Percentiles rank a stretch among this genome's conserved stretches.
Evolutionary conservation across 805 yeast genomes (phyloP).

Genomic region (Lipomyces starkeyi): DNA sequence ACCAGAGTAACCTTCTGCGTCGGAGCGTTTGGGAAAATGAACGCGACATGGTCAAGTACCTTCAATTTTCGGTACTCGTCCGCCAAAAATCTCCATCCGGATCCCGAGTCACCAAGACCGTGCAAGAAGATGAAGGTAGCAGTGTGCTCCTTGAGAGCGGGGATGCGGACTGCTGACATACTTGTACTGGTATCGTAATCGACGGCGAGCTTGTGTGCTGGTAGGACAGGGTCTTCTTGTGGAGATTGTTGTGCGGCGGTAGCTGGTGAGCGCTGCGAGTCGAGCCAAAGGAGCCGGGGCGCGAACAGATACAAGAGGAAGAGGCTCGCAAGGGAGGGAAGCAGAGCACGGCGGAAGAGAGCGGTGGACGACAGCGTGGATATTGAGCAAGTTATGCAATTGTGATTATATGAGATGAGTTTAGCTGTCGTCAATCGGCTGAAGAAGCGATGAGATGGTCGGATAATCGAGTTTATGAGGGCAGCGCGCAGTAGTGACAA

Average conservation of each 20-base stretch:
- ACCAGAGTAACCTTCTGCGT: conserved; percentile 64
- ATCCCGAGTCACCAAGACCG: conserved; percentile 91
- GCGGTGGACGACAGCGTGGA: conserved; percentile 4
- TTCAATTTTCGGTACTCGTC: conserved; percentile 55
- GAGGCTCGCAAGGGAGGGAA: conserved; percentile 7
- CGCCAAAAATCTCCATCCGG: conserved; percentile 87
- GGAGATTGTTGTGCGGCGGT: not conserved
- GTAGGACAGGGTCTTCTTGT: not conserved
- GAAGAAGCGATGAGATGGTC: not conserved
- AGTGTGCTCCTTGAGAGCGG: conserved; percentile 38
- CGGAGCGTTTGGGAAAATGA: conserved; percentile 93
- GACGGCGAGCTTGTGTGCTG: not conserved
- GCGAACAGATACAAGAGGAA: conserved; percentile 6
- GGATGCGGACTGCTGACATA: conserved; percentile 37
- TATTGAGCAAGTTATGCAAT: not conserved
- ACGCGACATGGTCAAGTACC: conserved; percentile 62
- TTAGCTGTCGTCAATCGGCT: not conserved
- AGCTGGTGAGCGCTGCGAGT: not conserved
- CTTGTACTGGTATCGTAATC: not conserved
- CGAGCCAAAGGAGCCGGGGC: not conserved
- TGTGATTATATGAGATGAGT: not conserved
- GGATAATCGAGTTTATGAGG: not conserved
- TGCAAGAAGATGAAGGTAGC: conserved; percentile 52
- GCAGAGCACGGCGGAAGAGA: conserved; percentile 4
- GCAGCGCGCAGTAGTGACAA: not conserved